phyloP scores from a whole-genome alignment of 2,329 filamentous ascomycete species.

The Zymoseptoria brevis region DNA sequence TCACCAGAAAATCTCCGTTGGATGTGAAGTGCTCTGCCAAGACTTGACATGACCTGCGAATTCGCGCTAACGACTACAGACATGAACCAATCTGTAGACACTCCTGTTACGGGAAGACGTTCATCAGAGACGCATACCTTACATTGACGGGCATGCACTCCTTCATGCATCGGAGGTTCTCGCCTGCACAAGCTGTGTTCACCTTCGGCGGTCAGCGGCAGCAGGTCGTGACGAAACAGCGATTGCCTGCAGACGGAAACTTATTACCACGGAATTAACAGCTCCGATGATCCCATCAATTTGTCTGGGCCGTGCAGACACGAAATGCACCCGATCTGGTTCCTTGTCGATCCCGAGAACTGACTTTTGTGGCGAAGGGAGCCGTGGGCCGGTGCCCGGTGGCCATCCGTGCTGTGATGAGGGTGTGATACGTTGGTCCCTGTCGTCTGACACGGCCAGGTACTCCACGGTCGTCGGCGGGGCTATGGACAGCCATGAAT shows the following conservation, averaged over 20 bases:
- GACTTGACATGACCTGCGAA: neutral
- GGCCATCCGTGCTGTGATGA: neutral
- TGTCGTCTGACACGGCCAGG: neutral
- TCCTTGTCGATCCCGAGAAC: neutral
- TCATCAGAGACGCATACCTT: neutral
- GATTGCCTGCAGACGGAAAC: neutral
- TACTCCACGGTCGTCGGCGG: neutral
- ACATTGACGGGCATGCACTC: neutral
- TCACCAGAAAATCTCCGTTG: neutral
- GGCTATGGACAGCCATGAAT: no score
- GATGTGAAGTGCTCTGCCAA: neutral
- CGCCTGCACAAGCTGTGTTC: neutral
- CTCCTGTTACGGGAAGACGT: neutral
- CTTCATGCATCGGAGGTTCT: neutral
- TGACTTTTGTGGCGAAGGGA: neutral
- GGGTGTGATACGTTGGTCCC: neutral
- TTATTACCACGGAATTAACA: neutral
- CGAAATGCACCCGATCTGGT: neutral
- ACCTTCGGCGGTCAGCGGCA: neutral
- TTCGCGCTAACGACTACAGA: neutral
- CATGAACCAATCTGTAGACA: neutral
- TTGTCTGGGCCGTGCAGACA: neutral
- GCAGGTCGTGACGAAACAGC: neutral
- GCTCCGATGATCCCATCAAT: neutral
- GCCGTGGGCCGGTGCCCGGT: neutral